Evolutionary conservation across 2,329 filamentous ascomycete genomes (phyloP), one percentile per base, ranked within the genome.

Genomic region (Penicillium sumatraense): DNA sequence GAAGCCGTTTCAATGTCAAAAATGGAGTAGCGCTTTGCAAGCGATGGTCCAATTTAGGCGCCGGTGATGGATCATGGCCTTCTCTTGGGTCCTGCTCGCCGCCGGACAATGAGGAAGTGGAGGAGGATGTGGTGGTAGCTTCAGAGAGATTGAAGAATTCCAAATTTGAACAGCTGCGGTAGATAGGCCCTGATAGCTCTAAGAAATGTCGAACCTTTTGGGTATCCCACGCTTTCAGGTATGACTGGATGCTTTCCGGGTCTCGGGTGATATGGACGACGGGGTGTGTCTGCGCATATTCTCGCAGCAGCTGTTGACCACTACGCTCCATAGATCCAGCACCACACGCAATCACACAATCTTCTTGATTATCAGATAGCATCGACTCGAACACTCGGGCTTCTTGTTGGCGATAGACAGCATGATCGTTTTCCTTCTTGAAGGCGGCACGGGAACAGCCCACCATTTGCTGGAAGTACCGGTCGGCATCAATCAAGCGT

Each of bases 61-160:
- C 62, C 6, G 69, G 66, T 1, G 69, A 64, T 1, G 65, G 49
- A 41, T 71, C 51, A 24, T 67, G 61, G 14, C 49, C 55, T n/a
- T 66, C 62, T 42, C 68, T 63, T 48, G 29, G 36, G 3, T 48
- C 36, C 8, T 54, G 67, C 40, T 74, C 67, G 5, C 68, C 68
- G 16, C 61, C 52, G 53, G 52, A 26, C 3, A 18, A n/a, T 6
- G 18, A 21, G 33, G 51, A 65, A 38, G 74, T 77, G 13, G 27
- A 16, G 33, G 52, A 65, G 41, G 51, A 65, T 36, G 74, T 77
- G 13, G 27, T 16, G 33, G 52, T 65, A 40, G 74, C 77, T 66
- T 90, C 88, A 2, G 87, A 87, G 14, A 89, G 77, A 62, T 91
- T 91, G 76, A 86, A 91, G 69, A 91, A 93, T 66, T 92, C 89